phyloP scores from a whole-genome alignment of 2,329 filamentous ascomycete genomes.

The Colletotrichum abscissum region DNA sequence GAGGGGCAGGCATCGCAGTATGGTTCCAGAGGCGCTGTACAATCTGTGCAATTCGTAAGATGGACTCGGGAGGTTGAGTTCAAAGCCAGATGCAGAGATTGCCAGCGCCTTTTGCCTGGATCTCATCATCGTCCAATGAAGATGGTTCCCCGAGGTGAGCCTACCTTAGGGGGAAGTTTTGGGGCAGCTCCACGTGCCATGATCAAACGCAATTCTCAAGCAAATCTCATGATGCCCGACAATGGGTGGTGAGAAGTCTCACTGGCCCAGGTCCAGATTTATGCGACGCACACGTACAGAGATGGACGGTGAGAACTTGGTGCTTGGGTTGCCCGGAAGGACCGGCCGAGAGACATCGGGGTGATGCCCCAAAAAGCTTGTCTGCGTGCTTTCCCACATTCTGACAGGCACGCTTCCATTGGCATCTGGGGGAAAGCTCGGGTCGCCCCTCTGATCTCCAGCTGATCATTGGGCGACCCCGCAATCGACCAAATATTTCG shows the following conservation, averaged over 20 bases:
- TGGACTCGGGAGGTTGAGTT: background rate
- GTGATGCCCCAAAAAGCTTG: background rate
- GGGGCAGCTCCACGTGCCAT: background rate
- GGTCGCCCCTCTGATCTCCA: conserved; percentile 23
- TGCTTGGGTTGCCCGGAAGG: background rate
- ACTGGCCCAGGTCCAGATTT: too few species aligned
- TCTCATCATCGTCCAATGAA: background rate
- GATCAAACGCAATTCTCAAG: background rate
- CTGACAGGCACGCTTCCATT: conserved; percentile 22
- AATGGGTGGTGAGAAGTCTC: background rate
- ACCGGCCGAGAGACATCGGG: background rate
- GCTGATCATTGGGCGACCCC: conserved; percentile 15
- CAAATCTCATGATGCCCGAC: background rate
- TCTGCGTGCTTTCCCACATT: background rate
- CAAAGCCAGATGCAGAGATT: background rate
- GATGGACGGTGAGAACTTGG: background rate
- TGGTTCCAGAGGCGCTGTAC: too few species aligned
- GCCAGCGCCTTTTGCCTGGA: background rate
- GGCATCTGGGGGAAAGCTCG: background rate
- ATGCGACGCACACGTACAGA: too few species aligned
- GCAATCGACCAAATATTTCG: conserved; percentile 18
- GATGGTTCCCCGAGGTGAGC: background rate
- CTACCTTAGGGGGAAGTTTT: background rate
- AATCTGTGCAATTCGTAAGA: background rate
- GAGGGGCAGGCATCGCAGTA: background rate